Conservation (phyloP, 2,329 filamentous ascomycete species). For the Fusarium secorum region DNA sequence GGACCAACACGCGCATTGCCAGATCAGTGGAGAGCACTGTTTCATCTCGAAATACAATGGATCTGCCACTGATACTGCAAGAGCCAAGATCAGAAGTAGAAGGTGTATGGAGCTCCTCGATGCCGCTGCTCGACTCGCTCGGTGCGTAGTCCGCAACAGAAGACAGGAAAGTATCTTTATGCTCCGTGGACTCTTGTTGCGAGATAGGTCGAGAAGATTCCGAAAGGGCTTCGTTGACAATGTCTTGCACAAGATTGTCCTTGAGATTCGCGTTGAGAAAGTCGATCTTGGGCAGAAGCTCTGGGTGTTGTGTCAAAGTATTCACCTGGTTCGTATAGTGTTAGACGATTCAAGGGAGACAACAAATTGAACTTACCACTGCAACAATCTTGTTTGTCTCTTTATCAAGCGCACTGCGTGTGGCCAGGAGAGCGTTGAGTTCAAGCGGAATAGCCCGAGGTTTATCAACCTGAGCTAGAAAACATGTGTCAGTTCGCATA, state of each 20-base stretch:
- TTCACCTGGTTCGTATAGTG: neutral
- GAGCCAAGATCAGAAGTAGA: accelerated
- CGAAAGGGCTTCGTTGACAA: neutral
- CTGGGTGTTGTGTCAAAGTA: neutral
- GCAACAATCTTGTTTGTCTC: neutral
- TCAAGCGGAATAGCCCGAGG: neutral
- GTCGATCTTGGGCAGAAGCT: neutral
- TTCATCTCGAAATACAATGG: accelerated
- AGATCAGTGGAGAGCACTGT: neutral
- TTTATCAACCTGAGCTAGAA: neutral
- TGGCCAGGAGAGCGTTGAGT: neutral
- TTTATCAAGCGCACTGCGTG: neutral
- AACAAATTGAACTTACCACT: neutral
- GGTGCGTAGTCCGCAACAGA: accelerated
- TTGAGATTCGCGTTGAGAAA: neutral
- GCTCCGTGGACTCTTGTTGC: neutral
- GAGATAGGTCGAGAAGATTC: neutral
- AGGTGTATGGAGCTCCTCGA: neutral
- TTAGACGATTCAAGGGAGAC: accelerated
- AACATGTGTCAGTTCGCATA: neutral
- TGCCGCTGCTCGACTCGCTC: neutral
- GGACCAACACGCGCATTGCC: neutral
- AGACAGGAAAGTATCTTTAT: accelerated
- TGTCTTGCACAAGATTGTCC: neutral
- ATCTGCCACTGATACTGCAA: accelerated